phyloP scores from a whole-genome alignment of 2,329 filamentous ascomycete genomes.

The Chrysoporthe austroafricana region DNA sequence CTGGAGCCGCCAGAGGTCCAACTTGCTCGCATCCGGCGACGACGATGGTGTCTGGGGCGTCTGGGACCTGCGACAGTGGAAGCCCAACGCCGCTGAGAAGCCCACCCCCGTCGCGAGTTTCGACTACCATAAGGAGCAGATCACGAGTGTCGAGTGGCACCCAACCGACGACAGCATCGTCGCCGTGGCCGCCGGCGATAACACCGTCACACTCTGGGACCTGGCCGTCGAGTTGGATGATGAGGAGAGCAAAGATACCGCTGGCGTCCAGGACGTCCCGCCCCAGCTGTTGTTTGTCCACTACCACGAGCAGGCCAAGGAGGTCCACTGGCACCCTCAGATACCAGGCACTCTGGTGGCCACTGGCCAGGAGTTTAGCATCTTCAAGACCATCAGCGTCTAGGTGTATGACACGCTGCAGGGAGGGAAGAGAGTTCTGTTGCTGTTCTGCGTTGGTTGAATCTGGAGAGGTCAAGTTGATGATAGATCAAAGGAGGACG shows the following conservation, averaged over 20 bases:
- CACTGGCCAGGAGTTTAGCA: slow-evolving; percentile 87
- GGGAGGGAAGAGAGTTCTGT: neutral
- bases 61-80: slow-evolving; percentile 97
- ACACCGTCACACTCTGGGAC: slow-evolving; percentile 96
- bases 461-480: neutral
- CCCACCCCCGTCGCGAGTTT: slow-evolving; percentile 90
- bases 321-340: slow-evolving; percentile 96
- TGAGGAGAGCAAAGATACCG: slow-evolving; percentile 90
- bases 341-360: slow-evolving; percentile 88
- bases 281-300: slow-evolving; percentile 96
- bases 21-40: slow-evolving; percentile 88
- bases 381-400: slow-evolving; percentile 83
- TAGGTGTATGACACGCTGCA: slow-evolving; percentile 41
- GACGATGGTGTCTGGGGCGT: slow-evolving; percentile 95
- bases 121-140: slow-evolving; percentile 93
- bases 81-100: slow-evolving; percentile 61
- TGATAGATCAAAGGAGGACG: neutral
- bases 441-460: neutral
- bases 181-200: slow-evolving; percentile 88
- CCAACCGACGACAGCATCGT: slow-evolving; percentile 96
- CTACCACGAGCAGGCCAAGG: slow-evolving; percentile 93
- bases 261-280: slow-evolving; percentile 85
- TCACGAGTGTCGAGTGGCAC: slow-evolving; percentile 97
- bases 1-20: slow-evolving; percentile 87
- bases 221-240: slow-evolving; percentile 95